Percentiles rank a stretch among this genome's conserved stretches.
Evolutionary conservation across 441 rosid species (phyloP).

Genomic region (Brassica hybrid): DNA sequence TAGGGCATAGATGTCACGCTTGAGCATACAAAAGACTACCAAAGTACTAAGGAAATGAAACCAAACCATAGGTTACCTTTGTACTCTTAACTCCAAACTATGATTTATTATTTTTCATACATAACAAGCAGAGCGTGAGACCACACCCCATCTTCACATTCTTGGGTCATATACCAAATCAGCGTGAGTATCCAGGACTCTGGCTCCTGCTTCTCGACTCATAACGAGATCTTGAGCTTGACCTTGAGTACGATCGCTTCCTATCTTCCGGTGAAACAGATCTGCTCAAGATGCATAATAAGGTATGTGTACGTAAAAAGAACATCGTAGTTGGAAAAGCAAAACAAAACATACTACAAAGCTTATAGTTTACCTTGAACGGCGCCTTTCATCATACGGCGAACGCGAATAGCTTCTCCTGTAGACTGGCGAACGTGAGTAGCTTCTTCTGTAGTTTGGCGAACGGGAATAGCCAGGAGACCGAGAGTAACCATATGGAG

Average conservation of each 20-base stretch:
- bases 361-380: conserved; percentile 40
- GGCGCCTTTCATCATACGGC: conserved; percentile 57
- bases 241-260: conserved; percentile 56
- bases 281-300: conserved; percentile 40
- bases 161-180: conserved; percentile 29
- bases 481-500: conserved; percentile 19
- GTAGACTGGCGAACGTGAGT: conserved; percentile 1
- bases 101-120: conserved; percentile 1
- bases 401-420: conserved; percentile 46
- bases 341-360: neutral
- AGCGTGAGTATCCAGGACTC: conserved; percentile 55
- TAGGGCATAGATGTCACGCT: neutral
- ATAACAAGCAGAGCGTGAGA: neutral
- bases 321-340: neutral
- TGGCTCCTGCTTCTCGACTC: conserved; percentile 53
- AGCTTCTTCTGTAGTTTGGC: conserved; percentile 15
- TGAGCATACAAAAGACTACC: neutral
- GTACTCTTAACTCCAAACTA: neutral
- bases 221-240: conserved; percentile 61
- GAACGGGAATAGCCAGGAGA: conserved; percentile 27
- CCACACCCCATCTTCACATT: conserved; percentile 11
- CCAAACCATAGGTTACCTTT: conserved; percentile 5
- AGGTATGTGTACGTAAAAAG: neutral
- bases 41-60: neutral
- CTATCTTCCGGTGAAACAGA: conserved; percentile 66